Percentiles rank a stretch among this genome's conserved stretches.
phyloP scores from a whole-genome alignment of 495 filamentous ascomycete species.

The Monascus purpureus region DNA sequence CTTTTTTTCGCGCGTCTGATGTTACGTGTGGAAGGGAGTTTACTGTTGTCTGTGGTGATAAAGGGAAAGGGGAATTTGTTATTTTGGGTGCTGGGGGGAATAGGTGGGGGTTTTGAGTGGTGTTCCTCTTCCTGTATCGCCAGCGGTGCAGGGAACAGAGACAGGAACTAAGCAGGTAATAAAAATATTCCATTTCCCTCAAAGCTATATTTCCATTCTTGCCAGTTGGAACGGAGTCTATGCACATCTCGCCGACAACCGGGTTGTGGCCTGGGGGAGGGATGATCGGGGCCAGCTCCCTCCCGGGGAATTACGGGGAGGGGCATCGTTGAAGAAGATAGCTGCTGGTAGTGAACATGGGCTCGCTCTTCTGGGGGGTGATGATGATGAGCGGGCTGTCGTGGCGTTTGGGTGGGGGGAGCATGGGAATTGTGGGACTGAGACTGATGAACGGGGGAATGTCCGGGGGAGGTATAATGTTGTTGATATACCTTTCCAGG shows the following conservation, averaged over 20 bases:
- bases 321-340: constrained; percentile 28
- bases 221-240: constrained; percentile 78
- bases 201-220: constrained; percentile 29
- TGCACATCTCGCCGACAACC: constrained; percentile 33
- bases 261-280: constrained; percentile 46
- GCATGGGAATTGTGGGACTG: constrained; percentile 86
- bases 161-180: too few relatives aligned
- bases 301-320: constrained; percentile 33
- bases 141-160: constrained; percentile 14
- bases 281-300: constrained; percentile 72
- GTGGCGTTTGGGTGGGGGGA: constrained; percentile 91
- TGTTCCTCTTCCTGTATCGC: constrained; percentile 19
- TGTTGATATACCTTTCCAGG: constrained; percentile 40
- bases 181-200: too few relatives aligned
- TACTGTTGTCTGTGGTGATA: constrained; percentile 50
- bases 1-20: constrained; percentile 34
- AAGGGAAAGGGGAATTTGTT: constrained; percentile 36
- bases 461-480: constrained; percentile 50
- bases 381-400: constrained; percentile 35
- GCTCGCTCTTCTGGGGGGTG: constrained; percentile 48
- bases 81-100: constrained; percentile 47
- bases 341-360: constrained; percentile 82
- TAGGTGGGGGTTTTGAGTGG: constrained; percentile 43
- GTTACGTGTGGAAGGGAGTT: constrained; percentile 74
- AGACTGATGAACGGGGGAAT: constrained; percentile 44